Evolutionary conservation across 495 filamentous ascomycete species (phyloP).

Genomic region (Aspergillus sclerotiicarbonarius): DNA sequence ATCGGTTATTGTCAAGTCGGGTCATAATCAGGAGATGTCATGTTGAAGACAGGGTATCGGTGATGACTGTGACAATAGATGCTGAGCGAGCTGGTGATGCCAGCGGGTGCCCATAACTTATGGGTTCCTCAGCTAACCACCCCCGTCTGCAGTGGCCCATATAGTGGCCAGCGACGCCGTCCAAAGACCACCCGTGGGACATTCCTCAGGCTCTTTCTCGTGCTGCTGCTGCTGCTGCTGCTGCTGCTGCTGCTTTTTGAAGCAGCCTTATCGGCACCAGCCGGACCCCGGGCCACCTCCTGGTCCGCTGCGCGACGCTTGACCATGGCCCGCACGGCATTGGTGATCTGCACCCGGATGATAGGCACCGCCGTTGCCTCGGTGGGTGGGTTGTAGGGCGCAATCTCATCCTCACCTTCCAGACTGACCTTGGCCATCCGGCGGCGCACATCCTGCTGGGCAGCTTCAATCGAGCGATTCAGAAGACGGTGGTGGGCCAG

Average conservation of each 20-base stretch:
- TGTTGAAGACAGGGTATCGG: too few species aligned
- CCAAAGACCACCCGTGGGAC: slow-evolving; percentile 1
- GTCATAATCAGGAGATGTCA: neutral
- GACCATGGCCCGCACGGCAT: slow-evolving; percentile 11
- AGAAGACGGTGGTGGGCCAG: slow-evolving; percentile 24
- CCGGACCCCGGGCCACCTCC: neutral
- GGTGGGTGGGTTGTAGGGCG: neutral
- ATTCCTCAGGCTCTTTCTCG: neutral
- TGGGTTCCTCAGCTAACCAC: neutral
- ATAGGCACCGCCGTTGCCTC: slow-evolving; percentile 3
- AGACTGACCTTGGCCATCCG: slow-evolving; percentile 10
- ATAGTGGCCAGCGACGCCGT: neutral
- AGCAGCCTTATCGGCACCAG: too few species aligned
- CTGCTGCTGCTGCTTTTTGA: too few species aligned
- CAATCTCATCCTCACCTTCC: slow-evolving; percentile 14
- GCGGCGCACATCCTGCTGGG: slow-evolving; percentile 18
- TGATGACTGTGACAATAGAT: too few species aligned
- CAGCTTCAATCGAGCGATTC: slow-evolving; percentile 18
- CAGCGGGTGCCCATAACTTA: too few species aligned
- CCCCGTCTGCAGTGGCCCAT: neutral
- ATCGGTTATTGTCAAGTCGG: too few species aligned
- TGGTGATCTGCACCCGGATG: slow-evolving; percentile 18
- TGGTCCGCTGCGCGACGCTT: slow-evolving; percentile 7
- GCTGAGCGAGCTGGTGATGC: too few species aligned
- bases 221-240: neutral